Base-by-base conservation (phyloP, 176 grass and related monocot species). In the Carex scoparia region DNA sequence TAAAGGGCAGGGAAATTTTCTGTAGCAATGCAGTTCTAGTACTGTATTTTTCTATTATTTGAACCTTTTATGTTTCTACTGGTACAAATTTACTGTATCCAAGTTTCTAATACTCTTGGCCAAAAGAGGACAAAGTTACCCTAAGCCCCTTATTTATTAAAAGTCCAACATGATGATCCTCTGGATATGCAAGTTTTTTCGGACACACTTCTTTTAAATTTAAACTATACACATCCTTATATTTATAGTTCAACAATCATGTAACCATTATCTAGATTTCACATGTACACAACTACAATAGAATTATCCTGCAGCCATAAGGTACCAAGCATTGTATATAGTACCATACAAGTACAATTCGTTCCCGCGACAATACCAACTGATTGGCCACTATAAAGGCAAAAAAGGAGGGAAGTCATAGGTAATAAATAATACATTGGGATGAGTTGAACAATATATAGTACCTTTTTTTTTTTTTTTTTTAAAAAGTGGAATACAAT, bases 381-480 rank as follows among this genome's bases (percentile, higher is more conserved):
- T 56, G 12, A 16, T 14, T 54, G 49, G 27, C 27, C 5, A 2
- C n/a, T 74, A 56, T 55, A 53, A 76, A 76, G 4, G n/a, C 4
- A 75, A 5, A 56, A 77, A 11, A 27, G 73, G 5, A 15, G 28
- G 73, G 27, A 70, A 6, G 6, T 70, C 4, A 77, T 77, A 77
- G 23, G 49, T 32, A 28, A 56, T 38, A 38, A 3, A 38, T 38
- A 33, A 33, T 33, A 31, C 11, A 77, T 55, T 14, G 1, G 56
- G 49, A 77, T 31, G 49, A 77, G 13, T 77, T 77, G n/a, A 15
- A 32, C 27, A 77, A 13, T 55, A 55, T 15, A 56, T 32, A 51
- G 4, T 75, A 77, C 95, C 95, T 84, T 23, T 23, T 23, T 23
- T 23, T 23, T 23, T 23, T 23, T 23, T 23, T 23, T 23, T 23